A percentile compares a stretch with the other conserved stretches of the same genome.
Evolutionary conservation across 1,139 yeast species (phyloP).

Genomic region (Chernovozyma sophiae-reginae): DNA sequence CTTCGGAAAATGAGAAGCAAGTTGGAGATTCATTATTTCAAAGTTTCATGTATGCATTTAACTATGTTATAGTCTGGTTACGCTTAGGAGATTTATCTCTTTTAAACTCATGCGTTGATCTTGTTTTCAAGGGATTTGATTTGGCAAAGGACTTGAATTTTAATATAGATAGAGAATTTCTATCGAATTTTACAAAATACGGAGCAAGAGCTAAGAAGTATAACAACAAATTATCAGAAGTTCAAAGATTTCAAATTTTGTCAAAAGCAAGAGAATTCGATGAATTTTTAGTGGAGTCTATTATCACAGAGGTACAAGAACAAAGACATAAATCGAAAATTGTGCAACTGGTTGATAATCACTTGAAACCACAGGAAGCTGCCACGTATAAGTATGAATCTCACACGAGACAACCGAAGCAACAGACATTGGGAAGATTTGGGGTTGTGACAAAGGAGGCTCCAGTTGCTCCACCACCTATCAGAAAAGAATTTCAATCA

Average conservation of each 20-base stretch:
- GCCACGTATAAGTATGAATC: constrained; percentile 24
- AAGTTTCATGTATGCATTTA: constrained; percentile 48
- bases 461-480: constrained; percentile 39
- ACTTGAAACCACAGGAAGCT: constrained; percentile 16
- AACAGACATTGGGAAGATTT: constrained; percentile 48
- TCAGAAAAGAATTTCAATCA: constrained; percentile 28
- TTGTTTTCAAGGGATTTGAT: constrained; percentile 65
- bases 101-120: constrained; percentile 66
- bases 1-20: constrained; percentile 4
- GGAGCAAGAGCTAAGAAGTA: constrained; percentile 63
- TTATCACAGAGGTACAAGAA: constrained; percentile 44
- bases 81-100: constrained; percentile 76
- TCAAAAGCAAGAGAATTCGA: constrained; percentile 56
- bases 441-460: constrained; percentile 37
- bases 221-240: constrained; percentile 59
- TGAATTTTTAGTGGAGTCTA: constrained; percentile 45
- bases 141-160: constrained; percentile 54
- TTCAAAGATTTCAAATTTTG: constrained; percentile 55
- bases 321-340: constrained; percentile 16
- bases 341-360: constrained; percentile 9
- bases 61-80: constrained; percentile 70
- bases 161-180: constrained; percentile 43
- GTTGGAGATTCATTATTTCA: constrained; percentile 22
- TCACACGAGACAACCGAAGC: constrained; percentile 26
- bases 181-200: constrained; percentile 53